Evolutionary conservation across 2,329 filamentous ascomycete genomes (phyloP).

Genomic region (Venturiaceae sp.): DNA sequence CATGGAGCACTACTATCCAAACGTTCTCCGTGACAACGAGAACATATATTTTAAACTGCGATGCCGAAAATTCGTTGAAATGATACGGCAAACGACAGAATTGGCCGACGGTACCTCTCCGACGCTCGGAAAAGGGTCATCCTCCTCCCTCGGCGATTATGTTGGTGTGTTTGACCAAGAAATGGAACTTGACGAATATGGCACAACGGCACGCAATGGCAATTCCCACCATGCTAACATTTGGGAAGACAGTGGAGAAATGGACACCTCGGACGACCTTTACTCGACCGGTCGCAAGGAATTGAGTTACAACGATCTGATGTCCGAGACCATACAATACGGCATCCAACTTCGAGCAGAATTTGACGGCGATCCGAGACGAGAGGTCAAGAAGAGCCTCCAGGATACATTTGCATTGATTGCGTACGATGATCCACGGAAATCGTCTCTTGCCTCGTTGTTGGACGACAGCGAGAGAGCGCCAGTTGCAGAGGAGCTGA

Average conservation of each 20-base stretch:
- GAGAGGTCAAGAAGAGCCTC: conserved; percentile 63
- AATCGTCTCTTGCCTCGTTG: conserved; percentile 67
- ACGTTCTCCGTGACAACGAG: conserved; percentile 69
- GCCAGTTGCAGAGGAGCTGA: conserved; percentile 83
- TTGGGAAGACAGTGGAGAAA: conserved; percentile 22
- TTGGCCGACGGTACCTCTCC: conserved; percentile 31
- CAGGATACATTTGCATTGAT: conserved; percentile 81
- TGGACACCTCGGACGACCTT: conserved; percentile 23
- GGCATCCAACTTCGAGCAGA: conserved; percentile 70
- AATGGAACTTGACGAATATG: conserved; percentile 46
- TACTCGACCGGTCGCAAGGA: conserved; percentile 11
- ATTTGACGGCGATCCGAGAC: conserved; percentile 61
- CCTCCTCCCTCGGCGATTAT: background rate
- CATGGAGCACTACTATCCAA: conserved; percentile 68
- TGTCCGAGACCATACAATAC: conserved; percentile 65
- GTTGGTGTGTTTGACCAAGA: conserved; percentile 38
- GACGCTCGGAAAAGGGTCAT: conserved; percentile 12
- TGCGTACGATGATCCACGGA: conserved; percentile 73
- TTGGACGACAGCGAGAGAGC: conserved; percentile 66
- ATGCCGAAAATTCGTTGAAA: conserved; percentile 90
- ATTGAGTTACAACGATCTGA: conserved; percentile 37
- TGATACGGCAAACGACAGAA: conserved; percentile 70
- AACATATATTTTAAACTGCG: conserved; percentile 80
- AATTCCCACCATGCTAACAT: conserved; percentile 19
- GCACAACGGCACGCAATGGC: background rate